These are phyloP conservation scores for Naganishia friedmannii DNA, from an alignment of 768 basidiomycete species.

Conservation along the genomic window DNA sequence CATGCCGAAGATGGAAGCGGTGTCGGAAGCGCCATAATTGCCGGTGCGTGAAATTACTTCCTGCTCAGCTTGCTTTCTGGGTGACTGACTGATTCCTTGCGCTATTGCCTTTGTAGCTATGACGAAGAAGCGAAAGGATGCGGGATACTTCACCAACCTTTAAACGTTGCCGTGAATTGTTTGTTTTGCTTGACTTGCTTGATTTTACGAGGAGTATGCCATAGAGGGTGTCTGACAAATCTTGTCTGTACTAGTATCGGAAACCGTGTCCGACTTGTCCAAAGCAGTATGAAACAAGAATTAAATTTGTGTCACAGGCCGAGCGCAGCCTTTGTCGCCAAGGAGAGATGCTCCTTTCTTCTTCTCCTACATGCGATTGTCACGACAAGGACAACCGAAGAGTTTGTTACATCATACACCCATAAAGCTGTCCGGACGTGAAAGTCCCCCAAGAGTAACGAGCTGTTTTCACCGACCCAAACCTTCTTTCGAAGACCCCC, in stretches of 20 bases:
- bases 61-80: constrained; percentile 13
- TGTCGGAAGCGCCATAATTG: constrained; percentile 94
- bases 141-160: constrained; percentile 55
- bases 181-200: neutral
- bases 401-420: too few relatives aligned
- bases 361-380: neutral
- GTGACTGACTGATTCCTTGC: constrained; percentile 5
- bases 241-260: constrained; percentile 3
- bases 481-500: neutral
- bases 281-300: neutral
- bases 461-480: too few relatives aligned
- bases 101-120: constrained; percentile 59
- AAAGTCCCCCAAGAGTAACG: too few relatives aligned
- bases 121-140: constrained; percentile 77
- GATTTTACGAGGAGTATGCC: neutral
- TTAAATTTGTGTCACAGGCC: neutral
- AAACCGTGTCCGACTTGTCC: neutral
- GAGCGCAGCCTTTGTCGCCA: neutral
- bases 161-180: constrained; percentile 32
- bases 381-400: too few relatives aligned
- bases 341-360: neutral
- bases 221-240: constrained; percentile 1
- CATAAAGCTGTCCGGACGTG: too few relatives aligned
- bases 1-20: constrained; percentile 90
- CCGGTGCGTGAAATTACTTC: constrained; percentile 57